Percentiles rank a stretch among this genome's conserved stretches.
These are phyloP conservation scores for Silene coronaria DNA, from an alignment of 179 eudicot species.

Conservation along the genomic window DNA sequence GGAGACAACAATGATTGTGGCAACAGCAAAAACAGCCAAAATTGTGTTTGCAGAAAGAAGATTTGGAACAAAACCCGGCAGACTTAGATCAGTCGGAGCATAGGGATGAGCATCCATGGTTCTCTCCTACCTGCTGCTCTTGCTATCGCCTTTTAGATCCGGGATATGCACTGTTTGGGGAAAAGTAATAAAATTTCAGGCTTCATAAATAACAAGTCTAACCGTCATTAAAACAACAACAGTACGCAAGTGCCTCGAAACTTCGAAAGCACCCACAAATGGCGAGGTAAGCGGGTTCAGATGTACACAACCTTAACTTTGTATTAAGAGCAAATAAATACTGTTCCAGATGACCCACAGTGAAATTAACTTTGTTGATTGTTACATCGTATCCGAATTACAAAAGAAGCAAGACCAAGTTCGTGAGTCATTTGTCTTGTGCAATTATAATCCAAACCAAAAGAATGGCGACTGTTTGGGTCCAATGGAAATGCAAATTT, in stretches of 20 bases:
- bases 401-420: neutral
- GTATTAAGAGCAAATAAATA: neutral
- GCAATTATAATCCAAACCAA: no score
- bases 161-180: neutral
- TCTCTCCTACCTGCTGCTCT: neutral
- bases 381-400: neutral
- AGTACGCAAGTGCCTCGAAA: neutral
- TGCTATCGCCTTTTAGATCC: neutral
- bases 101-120: constrained; percentile 47
- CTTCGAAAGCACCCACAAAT: neutral
- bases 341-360: neutral
- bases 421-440: no score
- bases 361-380: neutral
- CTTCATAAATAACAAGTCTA: neutral
- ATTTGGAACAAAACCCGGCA: constrained; percentile 54
- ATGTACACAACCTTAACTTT: neutral
- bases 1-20: constrained; percentile 40
- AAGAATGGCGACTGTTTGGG: neutral
- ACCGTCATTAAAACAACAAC: neutral
- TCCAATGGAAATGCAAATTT: neutral
- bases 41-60: constrained; percentile 42
- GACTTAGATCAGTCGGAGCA: constrained; percentile 47
- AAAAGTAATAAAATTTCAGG: neutral
- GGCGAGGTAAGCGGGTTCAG: neutral
- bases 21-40: constrained; percentile 36